phyloP scores from a whole-genome alignment of 257 asterid species.

The Vinca minor region DNA sequence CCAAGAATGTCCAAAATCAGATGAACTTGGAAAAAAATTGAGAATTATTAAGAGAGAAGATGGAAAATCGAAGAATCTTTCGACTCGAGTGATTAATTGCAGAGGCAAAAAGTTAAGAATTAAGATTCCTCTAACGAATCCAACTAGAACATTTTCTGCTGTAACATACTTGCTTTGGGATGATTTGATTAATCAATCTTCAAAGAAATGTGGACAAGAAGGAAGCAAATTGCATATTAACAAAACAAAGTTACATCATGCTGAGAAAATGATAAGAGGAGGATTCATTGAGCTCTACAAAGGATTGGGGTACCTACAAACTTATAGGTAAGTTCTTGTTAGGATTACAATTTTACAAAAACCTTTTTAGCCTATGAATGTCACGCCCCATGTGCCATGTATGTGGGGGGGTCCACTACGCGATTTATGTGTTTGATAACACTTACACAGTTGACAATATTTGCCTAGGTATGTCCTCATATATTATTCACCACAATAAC shows the following conservation, averaged over 20 bases:
- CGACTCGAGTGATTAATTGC: slow-evolving; percentile 36
- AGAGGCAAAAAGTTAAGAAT: slow-evolving; percentile 59
- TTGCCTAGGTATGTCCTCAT: too few species aligned
- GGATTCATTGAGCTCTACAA: slow-evolving; percentile 83
- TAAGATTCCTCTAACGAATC: slow-evolving; percentile 77
- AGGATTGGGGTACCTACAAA: slow-evolving; percentile 77
- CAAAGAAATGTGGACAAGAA: slow-evolving; percentile 55
- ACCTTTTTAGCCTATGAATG: not conserved
- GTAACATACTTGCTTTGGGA: slow-evolving; percentile 70
- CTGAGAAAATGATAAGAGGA: slow-evolving; percentile 85
- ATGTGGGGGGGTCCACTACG: too few species aligned
- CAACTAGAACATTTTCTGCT: slow-evolving; percentile 67
- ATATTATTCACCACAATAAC: too few species aligned
- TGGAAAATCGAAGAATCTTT: slow-evolving; percentile 31
- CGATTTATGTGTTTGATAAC: too few species aligned
- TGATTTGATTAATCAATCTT: slow-evolving; percentile 59
- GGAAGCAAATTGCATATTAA: slow-evolving; percentile 47
- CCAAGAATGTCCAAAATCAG: slow-evolving; percentile 31
- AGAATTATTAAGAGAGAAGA: slow-evolving; percentile 40
- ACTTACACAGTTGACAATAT: too few species aligned
- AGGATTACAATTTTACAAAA: not conserved
- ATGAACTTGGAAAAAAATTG: slow-evolving; percentile 34
- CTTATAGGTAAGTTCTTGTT: slow-evolving; percentile 47
- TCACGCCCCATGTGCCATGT: too few species aligned
- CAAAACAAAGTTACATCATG: slow-evolving; percentile 61